A percentile compares a stretch with the other conserved stretches of the same genome.
These are phyloP conservation scores for Hypomontagnella monticulosa DNA, from an alignment of 495 filamentous ascomycete genomes.

Conservation along the genomic window DNA sequence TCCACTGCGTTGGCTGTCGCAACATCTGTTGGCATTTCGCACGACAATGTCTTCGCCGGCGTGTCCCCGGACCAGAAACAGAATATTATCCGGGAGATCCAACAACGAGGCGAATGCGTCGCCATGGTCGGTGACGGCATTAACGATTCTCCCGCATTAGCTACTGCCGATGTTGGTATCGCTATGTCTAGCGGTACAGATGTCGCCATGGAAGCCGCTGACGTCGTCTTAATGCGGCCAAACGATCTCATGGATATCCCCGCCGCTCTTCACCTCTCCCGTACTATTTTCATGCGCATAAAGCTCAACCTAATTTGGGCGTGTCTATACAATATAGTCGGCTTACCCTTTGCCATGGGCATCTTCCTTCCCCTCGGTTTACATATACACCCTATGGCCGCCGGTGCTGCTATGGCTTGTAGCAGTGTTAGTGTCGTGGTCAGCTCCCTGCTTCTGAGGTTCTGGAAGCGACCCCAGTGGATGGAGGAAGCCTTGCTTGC, in stretches of 20 bases:
- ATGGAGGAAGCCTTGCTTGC: conserved; percentile 79
- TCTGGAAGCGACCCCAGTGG: conserved; percentile 88
- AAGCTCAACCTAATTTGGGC: conserved; percentile 93
- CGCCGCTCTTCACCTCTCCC: conserved; percentile 81
- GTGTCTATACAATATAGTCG: conserved; percentile 90
- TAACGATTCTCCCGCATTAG: conserved; percentile 97
- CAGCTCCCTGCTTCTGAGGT: conserved; percentile 83
- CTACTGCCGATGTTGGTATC: conserved; percentile 91
- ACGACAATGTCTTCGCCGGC: conserved; percentile 77
- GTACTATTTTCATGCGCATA: conserved; percentile 89
- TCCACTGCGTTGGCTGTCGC: conserved; percentile 86
- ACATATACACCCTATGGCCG: conserved; percentile 92
- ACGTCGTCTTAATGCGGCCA: conserved; percentile 93
- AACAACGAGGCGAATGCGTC: conserved; percentile 75
- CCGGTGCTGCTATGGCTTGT: conserved; percentile 92
- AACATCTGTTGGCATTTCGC: conserved; percentile 79
- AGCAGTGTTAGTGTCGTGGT: conserved; percentile 90
- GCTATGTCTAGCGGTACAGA: conserved; percentile 93
- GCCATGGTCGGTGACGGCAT: conserved; percentile 99
- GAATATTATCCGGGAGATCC: conserved; percentile 78
- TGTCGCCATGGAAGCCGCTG: conserved; percentile 97
- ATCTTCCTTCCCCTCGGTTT: conserved; percentile 87
- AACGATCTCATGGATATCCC: conserved; percentile 92
- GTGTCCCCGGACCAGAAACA: conserved; percentile 91
- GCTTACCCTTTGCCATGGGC: conserved; percentile 97